Percentiles rank a stretch among this genome's conserved stretches.
These are phyloP conservation scores for Pisolithus sp. DNA, from an alignment of 768 basidiomycete species.

Conservation along the genomic window DNA sequence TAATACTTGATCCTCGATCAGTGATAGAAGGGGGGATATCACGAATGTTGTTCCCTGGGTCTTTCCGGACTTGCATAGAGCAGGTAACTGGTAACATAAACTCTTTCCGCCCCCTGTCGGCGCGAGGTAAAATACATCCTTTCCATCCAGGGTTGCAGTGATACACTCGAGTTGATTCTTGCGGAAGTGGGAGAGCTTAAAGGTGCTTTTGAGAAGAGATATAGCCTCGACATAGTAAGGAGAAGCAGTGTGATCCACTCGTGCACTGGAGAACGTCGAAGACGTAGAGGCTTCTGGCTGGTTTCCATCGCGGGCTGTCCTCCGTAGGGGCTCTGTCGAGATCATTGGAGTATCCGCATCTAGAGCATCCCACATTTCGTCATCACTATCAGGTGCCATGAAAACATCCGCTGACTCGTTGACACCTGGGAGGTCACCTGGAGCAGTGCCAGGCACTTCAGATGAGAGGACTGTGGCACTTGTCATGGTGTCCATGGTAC, in stretches of 20 bases:
- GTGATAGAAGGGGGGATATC: conserved; percentile 78
- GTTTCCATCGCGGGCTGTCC: conserved; percentile 6
- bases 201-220: conserved; percentile 34
- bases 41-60: conserved; percentile 85
- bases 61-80: conserved; percentile 64
- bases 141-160: conserved; percentile 66
- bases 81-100: conserved; percentile 86
- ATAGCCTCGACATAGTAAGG: conserved; percentile 27
- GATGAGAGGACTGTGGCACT: conserved; percentile 3
- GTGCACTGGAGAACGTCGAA: background rate
- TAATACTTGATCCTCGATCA: conserved; percentile 87
- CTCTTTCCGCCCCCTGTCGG: conserved; percentile 95
- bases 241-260: conserved; percentile 28
- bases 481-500: background rate
- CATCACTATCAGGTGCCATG: conserved; percentile 35
- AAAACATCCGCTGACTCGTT: conserved; percentile 15
- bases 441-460: conserved; percentile 10
- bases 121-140: conserved; percentile 91
- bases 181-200: conserved; percentile 66
- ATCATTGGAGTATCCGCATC: conserved; percentile 25
- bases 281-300: conserved; percentile 8
- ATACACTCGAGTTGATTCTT: conserved; percentile 85
- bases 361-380: conserved; percentile 41
- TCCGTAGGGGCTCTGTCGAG: conserved; percentile 9
- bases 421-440: conserved; percentile 13